These are phyloP conservation scores for Serendipita sp. DNA, from an alignment of 768 basidiomycete species.

Conservation along the genomic window DNA sequence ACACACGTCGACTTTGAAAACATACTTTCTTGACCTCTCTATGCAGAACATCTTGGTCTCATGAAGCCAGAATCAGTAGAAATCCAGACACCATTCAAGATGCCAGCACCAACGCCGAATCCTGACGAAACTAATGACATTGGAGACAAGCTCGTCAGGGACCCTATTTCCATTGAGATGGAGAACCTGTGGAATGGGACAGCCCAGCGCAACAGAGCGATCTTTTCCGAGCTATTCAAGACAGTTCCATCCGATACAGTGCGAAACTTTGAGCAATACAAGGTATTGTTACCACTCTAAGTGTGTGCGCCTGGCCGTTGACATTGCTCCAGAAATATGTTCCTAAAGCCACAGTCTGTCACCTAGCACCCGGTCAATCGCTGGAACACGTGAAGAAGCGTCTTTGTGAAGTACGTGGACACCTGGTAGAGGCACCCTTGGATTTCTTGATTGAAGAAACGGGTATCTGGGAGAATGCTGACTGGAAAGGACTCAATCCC, in stretches of 20 bases:
- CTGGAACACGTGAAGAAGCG: slow-evolving; percentile 58
- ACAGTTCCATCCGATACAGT: slow-evolving; percentile 78
- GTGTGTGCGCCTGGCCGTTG: too few relatives aligned
- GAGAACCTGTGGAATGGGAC: slow-evolving; percentile 47
- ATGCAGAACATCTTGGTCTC: slow-evolving; percentile 70
- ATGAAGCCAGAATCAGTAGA: slow-evolving; percentile 38
- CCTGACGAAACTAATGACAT: slow-evolving; percentile 38
- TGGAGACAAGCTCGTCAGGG: slow-evolving; percentile 54
- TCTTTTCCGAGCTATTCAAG: slow-evolving; percentile 75
- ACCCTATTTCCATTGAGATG: slow-evolving; percentile 51
- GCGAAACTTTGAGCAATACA: slow-evolving; percentile 60
- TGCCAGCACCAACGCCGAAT: slow-evolving; percentile 54
- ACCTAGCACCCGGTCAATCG: slow-evolving; percentile 51
- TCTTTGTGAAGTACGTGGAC: slow-evolving; percentile 31
- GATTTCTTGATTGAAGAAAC: slow-evolving; percentile 72
- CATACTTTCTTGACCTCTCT: slow-evolving; percentile 5
- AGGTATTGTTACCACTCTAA: slow-evolving; percentile 23
- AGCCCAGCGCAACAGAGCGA: slow-evolving; percentile 62
- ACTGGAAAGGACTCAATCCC: slow-evolving; percentile 62
- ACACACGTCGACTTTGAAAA: slow-evolving; percentile 5
- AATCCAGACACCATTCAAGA: slow-evolving; percentile 45
- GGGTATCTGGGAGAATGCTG: slow-evolving; percentile 48
- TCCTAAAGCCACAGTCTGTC: slow-evolving; percentile 56
- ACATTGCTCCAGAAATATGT: slow-evolving; percentile 43
- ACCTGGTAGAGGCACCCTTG: slow-evolving; percentile 25